These are phyloP conservation scores for Globisporangium radiosum DNA, from an alignment of 352 stramenopile species.

Conservation along the genomic window DNA sequence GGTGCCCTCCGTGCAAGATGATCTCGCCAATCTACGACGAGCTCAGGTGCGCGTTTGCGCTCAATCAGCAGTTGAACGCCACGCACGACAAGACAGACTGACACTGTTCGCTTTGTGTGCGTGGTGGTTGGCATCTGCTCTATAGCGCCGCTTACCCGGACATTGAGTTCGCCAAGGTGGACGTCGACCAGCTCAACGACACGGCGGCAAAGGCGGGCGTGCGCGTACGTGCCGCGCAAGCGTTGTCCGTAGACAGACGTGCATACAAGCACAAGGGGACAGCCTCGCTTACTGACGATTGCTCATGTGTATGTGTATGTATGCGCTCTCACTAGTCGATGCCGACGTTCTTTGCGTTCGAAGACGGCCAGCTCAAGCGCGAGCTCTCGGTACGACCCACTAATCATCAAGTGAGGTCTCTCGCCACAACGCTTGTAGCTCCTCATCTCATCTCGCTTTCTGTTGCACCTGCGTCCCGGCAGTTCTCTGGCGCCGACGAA, in stretches of 20 bases:
- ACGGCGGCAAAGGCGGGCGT: conserved; percentile 75
- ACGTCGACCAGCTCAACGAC: conserved; percentile 80
- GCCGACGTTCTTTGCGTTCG: conserved; percentile 85
- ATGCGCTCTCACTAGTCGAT: conserved; percentile 47
- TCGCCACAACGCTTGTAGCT: neutral
- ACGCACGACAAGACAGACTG: neutral
- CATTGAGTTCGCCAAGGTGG: conserved; percentile 83
- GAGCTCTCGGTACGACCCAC: conserved; percentile 52
- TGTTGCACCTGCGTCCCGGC: neutral
- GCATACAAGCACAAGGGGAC: too few species aligned
- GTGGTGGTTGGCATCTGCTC: neutral
- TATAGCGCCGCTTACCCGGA: conserved; percentile 43
- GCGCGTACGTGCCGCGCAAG: conserved; percentile 35
- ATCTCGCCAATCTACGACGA: conserved; percentile 86
- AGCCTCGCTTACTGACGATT: neutral
- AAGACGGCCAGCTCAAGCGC: conserved; percentile 70
- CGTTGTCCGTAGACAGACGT: too few species aligned
- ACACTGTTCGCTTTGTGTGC: neutral
- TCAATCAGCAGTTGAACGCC: neutral
- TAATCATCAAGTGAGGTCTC: too few species aligned
- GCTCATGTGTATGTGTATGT: neutral
- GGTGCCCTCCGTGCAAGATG: conserved; percentile 90
- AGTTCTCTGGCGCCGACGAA: conserved; percentile 85
- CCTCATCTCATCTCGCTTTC: neutral
- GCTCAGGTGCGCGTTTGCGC: conserved; percentile 43